Percentiles rank a stretch among this genome's conserved stretches.
Conservation (phyloP, 129 eudicot genomes). For the Lonicera japonica region DNA sequence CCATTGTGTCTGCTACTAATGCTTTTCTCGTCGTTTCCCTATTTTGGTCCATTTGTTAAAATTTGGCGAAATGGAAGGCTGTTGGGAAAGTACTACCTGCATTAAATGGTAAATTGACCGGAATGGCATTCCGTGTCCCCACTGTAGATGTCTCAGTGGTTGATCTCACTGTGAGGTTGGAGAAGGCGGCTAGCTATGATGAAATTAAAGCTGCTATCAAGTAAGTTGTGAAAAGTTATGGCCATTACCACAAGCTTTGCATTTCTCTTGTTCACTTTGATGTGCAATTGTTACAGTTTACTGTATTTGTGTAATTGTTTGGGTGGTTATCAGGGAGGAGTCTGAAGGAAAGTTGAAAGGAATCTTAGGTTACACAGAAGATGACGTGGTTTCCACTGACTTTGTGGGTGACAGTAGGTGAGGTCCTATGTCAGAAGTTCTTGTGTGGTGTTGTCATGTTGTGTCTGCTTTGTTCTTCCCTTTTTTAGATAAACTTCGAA, state of each 20-base stretch:
- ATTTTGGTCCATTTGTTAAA: too few relatives aligned
- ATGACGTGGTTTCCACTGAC: constrained; percentile 76
- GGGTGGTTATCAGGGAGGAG: constrained; percentile 45
- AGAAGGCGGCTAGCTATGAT: constrained; percentile 65
- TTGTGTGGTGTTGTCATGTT: too few relatives aligned
- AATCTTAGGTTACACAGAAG: constrained; percentile 69
- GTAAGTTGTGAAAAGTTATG: constrained; percentile 22
- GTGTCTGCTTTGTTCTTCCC: neutral
- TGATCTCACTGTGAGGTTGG: constrained; percentile 81
- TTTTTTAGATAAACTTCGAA: neutral
- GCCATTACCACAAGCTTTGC: too few relatives aligned
- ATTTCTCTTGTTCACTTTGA: neutral
- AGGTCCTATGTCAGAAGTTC: neutral
- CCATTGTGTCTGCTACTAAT: neutral
- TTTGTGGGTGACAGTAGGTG: constrained; percentile 71
- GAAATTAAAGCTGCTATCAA: constrained; percentile 79
- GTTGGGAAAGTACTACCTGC: constrained; percentile 84
- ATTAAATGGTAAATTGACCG: constrained; percentile 79
- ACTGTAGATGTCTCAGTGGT: constrained; percentile 91
- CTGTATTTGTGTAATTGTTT: neutral
- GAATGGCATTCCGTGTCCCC: constrained; percentile 85
- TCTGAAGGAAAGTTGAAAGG: constrained; percentile 76
- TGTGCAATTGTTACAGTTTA: neutral
- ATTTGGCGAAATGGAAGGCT: constrained; percentile 30
- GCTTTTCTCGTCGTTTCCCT: neutral